These are phyloP conservation scores for Syncephalis plumigaleata DNA, from an alignment of 371 early-diverging fungal species.

Conservation along the genomic window DNA sequence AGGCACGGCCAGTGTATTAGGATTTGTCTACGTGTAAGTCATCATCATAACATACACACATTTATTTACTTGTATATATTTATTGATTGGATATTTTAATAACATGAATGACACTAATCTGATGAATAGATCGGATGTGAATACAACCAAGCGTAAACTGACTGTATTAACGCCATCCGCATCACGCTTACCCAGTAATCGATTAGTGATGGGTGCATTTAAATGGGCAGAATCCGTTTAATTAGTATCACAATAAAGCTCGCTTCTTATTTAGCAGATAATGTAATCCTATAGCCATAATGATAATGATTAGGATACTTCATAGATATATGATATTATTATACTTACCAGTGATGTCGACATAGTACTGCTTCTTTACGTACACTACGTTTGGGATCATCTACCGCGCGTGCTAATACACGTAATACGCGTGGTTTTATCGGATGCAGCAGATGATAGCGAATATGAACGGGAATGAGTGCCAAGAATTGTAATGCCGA, in stretches of 20 bases:
- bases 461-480: constrained; percentile 37
- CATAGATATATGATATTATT: no score
- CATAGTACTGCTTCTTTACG: constrained; percentile 76
- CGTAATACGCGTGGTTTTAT: constrained; percentile 36
- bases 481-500: constrained; percentile 53
- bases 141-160: constrained; percentile 56
- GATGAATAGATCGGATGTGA: constrained; percentile 72
- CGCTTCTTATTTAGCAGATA: no score
- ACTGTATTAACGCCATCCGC: constrained; percentile 77
- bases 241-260: no score
- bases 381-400: constrained; percentile 79
- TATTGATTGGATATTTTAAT: no score
- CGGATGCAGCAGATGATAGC: constrained; percentile 36
- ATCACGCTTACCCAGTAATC: constrained; percentile 67
- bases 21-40: constrained; percentile 76
- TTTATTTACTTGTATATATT: background rate
- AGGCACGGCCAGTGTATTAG: constrained; percentile 52
- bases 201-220: constrained; percentile 62
- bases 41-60: background rate
- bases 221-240: constrained; percentile 61
- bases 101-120: no score
- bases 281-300: no score
- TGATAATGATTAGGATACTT: no score
- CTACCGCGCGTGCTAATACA: constrained; percentile 41
- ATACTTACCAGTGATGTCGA: constrained; percentile 55